Evolutionary conservation across 768 basidiomycete species (phyloP).

Genomic region (Xanthoconium stramineum): DNA sequence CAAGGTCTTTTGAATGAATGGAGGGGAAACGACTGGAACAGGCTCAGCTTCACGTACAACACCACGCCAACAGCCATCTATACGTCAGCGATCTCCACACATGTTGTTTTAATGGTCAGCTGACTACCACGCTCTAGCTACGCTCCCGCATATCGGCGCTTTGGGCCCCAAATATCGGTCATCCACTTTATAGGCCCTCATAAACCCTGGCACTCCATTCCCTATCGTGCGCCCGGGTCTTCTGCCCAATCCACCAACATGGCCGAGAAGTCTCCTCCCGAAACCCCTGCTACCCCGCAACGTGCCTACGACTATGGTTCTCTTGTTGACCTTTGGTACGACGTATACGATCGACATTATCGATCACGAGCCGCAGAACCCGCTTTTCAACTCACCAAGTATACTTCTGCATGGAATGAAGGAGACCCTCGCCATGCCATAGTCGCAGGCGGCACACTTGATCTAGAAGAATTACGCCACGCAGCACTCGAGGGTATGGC

Average conservation of each 20-base stretch:
- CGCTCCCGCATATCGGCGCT: constrained; percentile 94
- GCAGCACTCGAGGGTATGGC: constrained; percentile 31
- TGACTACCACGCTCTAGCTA: constrained; percentile 53
- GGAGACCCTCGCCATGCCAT: neutral
- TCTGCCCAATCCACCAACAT: constrained; percentile 31
- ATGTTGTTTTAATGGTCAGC: constrained; percentile 25
- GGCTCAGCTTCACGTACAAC: constrained; percentile 96
- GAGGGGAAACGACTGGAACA: constrained; percentile 82
- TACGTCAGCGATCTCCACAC: constrained; percentile 58
- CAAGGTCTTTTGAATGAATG: constrained; percentile 97
- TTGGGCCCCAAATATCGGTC: constrained; percentile 79
- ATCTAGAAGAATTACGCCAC: constrained; percentile 40
- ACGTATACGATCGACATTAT: constrained; percentile 85
- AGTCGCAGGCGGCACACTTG: constrained; percentile 29
- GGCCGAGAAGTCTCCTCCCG: constrained; percentile 24
- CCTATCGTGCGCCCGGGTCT: constrained; percentile 62
- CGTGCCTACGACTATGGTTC: constrained; percentile 73
- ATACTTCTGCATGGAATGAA: constrained; percentile 75
- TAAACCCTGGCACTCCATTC: constrained; percentile 88
- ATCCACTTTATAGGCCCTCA: constrained; percentile 95
- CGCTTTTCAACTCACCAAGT: constrained; percentile 53
- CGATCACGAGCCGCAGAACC: constrained; percentile 52
- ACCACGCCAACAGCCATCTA: constrained; percentile 97
- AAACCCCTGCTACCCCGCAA: constrained; percentile 22
- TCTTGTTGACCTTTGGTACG: constrained; percentile 88